Conservation (phyloP, 805 yeast genomes). For the Brettanomyces bruxellensis region DNA sequence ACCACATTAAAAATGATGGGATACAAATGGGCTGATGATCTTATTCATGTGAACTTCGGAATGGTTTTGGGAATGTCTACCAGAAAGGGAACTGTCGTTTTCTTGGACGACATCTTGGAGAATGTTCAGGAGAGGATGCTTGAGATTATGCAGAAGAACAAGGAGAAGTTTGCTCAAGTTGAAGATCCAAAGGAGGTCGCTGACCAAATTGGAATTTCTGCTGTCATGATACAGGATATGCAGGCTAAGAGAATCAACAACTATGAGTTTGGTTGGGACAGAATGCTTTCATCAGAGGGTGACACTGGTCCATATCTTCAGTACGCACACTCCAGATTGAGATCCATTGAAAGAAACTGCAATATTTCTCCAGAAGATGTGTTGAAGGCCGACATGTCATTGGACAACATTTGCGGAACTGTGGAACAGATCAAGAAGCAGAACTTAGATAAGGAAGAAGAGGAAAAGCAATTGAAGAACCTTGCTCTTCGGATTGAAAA, state of each 20-base stretch:
- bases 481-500: constrained; percentile 22
- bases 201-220: constrained; percentile 91
- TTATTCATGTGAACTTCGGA: constrained; percentile 88
- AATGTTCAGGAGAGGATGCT: constrained; percentile 93
- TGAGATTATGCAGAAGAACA: constrained; percentile 90
- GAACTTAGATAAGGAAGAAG: constrained; percentile 20
- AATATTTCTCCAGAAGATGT: constrained; percentile 30
- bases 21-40: constrained; percentile 68
- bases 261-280: constrained; percentile 94
- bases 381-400: constrained; percentile 19
- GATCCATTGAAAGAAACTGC: constrained; percentile 88
- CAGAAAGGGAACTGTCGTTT: constrained; percentile 97
- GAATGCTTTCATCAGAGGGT: constrained; percentile 98
- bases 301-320: constrained; percentile 99
- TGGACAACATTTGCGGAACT: constrained; percentile 23
- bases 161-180: constrained; percentile 83
- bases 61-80: constrained; percentile 99
- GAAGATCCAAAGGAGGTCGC: constrained; percentile 93
- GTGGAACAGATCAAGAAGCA: constrained; percentile 15
- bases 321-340: constrained; percentile 94
- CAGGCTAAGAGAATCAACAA: constrained; percentile 93
- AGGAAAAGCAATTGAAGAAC: constrained; percentile 22
- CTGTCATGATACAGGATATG: constrained; percentile 99
- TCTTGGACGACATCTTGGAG: constrained; percentile 85
- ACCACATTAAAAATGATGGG: constrained; percentile 90